Evolutionary conservation across 1,284 basidiomycete species (phyloP).

Genomic region (Microbotryum lychnidis-dioicae): DNA sequence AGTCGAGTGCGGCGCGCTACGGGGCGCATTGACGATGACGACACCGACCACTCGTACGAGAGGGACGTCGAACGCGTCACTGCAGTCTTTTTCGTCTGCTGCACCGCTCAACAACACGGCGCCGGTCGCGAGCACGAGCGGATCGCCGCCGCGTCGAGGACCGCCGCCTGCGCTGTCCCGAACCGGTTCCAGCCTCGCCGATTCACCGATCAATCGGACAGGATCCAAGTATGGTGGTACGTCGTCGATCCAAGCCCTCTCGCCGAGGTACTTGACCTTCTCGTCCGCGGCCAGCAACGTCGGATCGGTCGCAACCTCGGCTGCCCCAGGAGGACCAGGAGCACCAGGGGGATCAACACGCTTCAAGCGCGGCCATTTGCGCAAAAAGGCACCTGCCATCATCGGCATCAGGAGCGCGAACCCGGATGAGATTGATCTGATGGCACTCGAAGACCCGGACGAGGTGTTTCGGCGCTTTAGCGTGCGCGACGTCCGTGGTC

Average conservation of each 20-base stretch:
- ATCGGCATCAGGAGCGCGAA: conserved; percentile 2
- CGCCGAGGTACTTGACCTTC: neutral
- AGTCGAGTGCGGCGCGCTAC: too few species aligned
- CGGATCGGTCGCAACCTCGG: conserved; percentile 14
- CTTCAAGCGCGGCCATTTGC: conserved; percentile 20
- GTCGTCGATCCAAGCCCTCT: neutral
- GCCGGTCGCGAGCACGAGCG: neutral
- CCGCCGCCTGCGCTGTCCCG: conserved; percentile 1
- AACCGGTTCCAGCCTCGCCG: neutral
- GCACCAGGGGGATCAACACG: conserved; percentile 1
- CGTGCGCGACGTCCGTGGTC: conserved; percentile 32
- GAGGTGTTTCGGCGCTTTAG: conserved; percentile 32
- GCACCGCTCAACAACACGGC: too few species aligned
- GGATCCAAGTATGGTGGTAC: too few species aligned
- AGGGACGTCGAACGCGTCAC: too few species aligned
- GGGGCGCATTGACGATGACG: too few species aligned
- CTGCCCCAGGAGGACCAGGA: conserved; percentile 1
- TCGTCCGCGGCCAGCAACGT: conserved; percentile 6
- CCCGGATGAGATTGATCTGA: conserved; percentile 32
- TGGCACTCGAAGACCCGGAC: conserved; percentile 32
- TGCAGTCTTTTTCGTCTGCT: too few species aligned
- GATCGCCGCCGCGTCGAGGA: conserved; percentile 4
- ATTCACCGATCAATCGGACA: neutral
- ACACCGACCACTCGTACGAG: too few species aligned
- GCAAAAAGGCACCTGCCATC: conserved; percentile 2